These are phyloP conservation scores for Kwoniella sp. DNA, from an alignment of 768 basidiomycete species.

Conservation along the genomic window DNA sequence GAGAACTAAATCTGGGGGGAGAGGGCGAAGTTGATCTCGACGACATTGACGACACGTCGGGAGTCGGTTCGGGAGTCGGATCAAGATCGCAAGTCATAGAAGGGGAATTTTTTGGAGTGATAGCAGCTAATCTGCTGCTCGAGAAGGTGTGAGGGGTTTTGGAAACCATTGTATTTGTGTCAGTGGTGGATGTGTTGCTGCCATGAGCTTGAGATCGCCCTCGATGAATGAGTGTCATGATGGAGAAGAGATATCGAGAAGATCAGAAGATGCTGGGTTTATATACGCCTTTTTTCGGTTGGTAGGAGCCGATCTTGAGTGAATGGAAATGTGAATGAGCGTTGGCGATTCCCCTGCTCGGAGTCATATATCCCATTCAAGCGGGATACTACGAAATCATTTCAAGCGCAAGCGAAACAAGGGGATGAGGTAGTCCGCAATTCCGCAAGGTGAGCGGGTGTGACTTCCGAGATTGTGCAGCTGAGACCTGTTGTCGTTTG, in stretches of 20 bases:
- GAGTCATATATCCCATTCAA: not conserved
- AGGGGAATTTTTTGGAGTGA: too few species aligned
- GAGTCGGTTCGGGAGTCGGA: not conserved
- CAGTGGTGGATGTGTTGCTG: not conserved
- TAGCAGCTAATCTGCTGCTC: not conserved
- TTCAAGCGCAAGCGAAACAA: too few species aligned
- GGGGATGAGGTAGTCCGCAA: too few species aligned
- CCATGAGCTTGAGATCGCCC: not conserved
- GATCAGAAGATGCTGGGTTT: too few species aligned
- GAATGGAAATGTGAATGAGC: too few species aligned
- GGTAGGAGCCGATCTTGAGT: too few species aligned
- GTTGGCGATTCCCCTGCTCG: too few species aligned
- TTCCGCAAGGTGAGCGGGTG: too few species aligned
- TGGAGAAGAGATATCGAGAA: not conserved
- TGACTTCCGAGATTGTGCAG: too few species aligned
- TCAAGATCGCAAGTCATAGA: too few species aligned
- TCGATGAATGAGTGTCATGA: conserved; percentile 6
- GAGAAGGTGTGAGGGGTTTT: not conserved
- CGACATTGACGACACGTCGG: not conserved
- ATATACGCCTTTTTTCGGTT: too few species aligned
- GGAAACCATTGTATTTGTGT: not conserved
- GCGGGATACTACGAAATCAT: not conserved
- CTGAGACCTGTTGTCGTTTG: too few species aligned
- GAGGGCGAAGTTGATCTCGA: not conserved
- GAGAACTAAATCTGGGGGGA: not conserved